phyloP scores from a whole-genome alignment of 1,139 yeast genomes.

The Sugiyamaella castrensis region DNA sequence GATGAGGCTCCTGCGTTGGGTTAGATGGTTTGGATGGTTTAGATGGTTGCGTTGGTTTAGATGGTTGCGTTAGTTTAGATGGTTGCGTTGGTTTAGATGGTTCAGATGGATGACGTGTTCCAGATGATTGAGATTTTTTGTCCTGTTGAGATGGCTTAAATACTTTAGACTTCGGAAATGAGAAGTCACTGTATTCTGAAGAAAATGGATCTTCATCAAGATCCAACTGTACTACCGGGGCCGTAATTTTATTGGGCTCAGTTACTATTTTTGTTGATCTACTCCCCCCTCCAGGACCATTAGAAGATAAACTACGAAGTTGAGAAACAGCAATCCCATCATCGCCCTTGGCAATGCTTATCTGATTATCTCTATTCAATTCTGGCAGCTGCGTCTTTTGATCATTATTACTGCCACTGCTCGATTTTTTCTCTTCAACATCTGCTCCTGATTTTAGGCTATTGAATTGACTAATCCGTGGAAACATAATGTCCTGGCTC shows the following conservation, averaged over 20 bases:
- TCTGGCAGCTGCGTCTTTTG: too few species aligned
- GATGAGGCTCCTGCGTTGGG: background rate
- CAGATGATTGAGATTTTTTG: background rate
- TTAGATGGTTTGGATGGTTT: background rate
- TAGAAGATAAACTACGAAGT: background rate
- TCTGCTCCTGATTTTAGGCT: background rate
- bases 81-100: background rate
- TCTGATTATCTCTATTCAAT: too few species aligned
- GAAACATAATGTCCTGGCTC: background rate
- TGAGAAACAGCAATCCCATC: too few species aligned
- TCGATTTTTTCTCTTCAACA: too few species aligned
- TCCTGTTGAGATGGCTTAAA: background rate
- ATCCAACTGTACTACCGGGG: background rate
- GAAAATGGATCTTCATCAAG: conserved; percentile 11
- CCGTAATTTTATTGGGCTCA: background rate
- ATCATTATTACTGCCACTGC: too few species aligned
- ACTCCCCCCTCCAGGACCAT: too few species aligned
- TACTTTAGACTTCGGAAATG: background rate
- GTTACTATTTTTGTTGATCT: background rate
- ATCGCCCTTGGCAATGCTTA: too few species aligned
- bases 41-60: background rate
- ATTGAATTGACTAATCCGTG: conserved; percentile 1
- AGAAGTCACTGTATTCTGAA: conserved; percentile 6
- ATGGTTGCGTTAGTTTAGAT: conserved; percentile 1
- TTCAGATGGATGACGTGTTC: background rate